Evolutionary conservation across 139 green algal species (phyloP).

Genomic region (Picochlorum costavermella): DNA sequence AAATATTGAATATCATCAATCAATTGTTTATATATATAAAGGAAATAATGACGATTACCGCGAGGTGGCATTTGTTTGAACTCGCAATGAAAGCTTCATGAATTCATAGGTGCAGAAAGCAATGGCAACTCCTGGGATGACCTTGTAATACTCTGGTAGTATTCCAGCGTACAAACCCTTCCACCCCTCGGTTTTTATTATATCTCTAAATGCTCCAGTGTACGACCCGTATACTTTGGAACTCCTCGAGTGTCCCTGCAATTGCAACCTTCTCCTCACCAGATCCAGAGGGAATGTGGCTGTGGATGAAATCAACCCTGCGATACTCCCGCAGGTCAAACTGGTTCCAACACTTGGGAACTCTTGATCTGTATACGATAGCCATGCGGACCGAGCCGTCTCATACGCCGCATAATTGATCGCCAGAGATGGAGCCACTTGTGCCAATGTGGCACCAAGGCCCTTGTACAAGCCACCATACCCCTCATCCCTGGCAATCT

Average conservation of each 20-base stretch:
- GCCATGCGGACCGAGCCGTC: conserved; percentile 44
- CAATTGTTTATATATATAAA: conserved; percentile 8
- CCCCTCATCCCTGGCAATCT: conserved; percentile 77
- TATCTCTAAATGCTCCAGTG: conserved; percentile 33
- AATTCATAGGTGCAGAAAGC: conserved; percentile 80
- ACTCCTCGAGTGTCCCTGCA: conserved; percentile 39
- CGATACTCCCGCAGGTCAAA: conserved; percentile 62
- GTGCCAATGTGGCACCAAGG: conserved; percentile 80
- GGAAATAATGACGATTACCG: conserved; percentile 7
- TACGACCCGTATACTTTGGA: conserved; percentile 31
- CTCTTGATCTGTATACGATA: conserved; percentile 11
- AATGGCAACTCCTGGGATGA: conserved; percentile 81
- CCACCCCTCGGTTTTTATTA: conserved; percentile 45
- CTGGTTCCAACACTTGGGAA: conserved; percentile 44
- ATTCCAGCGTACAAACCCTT: conserved; percentile 77
- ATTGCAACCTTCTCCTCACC: conserved; percentile 76
- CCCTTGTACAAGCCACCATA: conserved; percentile 80
- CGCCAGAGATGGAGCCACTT: conserved; percentile 71
- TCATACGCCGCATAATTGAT: conserved; percentile 92
- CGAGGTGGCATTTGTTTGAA: conserved; percentile 24
- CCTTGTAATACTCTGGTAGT: conserved; percentile 83
- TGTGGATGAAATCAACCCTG: conserved; percentile 71
- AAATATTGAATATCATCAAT: neutral
- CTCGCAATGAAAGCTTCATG: conserved; percentile 33
- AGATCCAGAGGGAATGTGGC: conserved; percentile 84